phyloP scores from a whole-genome alignment of 345 rosid genomes.

The Cardamine chenopodiifolia region DNA sequence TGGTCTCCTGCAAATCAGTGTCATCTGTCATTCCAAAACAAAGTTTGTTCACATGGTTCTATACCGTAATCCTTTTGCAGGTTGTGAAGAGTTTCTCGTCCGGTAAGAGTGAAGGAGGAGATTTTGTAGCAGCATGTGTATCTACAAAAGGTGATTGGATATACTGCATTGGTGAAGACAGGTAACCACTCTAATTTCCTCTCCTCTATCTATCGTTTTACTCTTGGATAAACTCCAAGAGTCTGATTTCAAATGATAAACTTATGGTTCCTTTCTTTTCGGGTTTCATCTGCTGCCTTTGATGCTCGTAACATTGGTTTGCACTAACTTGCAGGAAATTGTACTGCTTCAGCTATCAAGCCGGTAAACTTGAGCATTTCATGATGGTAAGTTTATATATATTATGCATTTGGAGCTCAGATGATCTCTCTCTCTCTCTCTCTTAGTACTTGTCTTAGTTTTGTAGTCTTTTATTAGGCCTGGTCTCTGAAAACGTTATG shows the following conservation, averaged over 20 bases:
- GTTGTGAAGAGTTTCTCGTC: conserved; percentile 98
- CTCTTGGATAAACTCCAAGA: too few relatives aligned
- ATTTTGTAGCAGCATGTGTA: conserved; percentile 85
- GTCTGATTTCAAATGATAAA: too few relatives aligned
- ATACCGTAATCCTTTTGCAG: conserved; percentile 45
- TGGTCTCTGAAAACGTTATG: conserved; percentile 2
- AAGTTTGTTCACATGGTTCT: conserved; percentile 25
- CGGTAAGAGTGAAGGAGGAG: conserved; percentile 98
- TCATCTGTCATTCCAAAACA: conserved; percentile 19
- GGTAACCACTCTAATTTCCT: conserved; percentile 41
- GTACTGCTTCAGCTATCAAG: conserved; percentile 93
- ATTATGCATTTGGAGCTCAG: background rate
- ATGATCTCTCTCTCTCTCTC: background rate
- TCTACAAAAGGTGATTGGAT: conserved; percentile 99
- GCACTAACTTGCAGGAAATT: conserved; percentile 58
- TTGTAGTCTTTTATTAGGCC: background rate
- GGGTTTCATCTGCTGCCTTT: conserved; percentile 3
- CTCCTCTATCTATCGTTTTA: too few relatives aligned
- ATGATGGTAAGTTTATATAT: conserved; percentile 66
- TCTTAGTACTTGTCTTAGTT: background rate
- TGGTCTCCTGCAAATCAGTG: background rate
- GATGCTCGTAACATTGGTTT: conserved; percentile 10
- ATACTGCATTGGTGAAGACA: conserved; percentile 95
- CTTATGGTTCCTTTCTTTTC: background rate
- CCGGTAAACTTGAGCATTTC: conserved; percentile 95